Base-by-base conservation (phyloP, 768 basidiomycete genomes). In the Glaciozyma martinii region DNA sequence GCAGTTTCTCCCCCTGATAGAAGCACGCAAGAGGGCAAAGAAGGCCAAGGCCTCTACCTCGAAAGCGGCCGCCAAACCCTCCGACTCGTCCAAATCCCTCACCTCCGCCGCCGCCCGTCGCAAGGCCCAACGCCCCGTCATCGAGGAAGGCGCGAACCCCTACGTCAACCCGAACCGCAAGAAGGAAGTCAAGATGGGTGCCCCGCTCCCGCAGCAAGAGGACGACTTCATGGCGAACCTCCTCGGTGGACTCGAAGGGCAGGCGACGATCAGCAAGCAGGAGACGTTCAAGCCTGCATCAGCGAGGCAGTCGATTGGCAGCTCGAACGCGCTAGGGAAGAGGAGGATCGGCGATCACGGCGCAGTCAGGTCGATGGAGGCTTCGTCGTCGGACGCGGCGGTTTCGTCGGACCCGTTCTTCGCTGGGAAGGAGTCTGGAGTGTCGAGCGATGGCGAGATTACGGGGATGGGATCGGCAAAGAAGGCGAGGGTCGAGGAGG, bases 181-280 rank as follows among this genome's bases (percentile, higher is more conserved):
- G 37, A 65, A 69, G 59, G 70, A 73, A 62, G 15, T 33, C 30
- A 54, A 37, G 56, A 66, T 37, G 86, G 58, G 55, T 1, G 23
- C 23, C 1, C n/a, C 37, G 23, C 16, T 56, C 12, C 85, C 81
- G 18, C 87, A 85, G 59, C 84, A 91, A 71, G 95, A 97, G 75
- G 80, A 83, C 46, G 90, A 94, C 70, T 90, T 99, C 70, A 88
- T 99, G 89, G 83, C 84, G 0, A 82, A 82, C 44, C 77, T 99
- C 1, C 78, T 99, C 15, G 87, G 85, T 13, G 82, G 79, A 27
- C 82, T 94, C 76, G 89, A 89, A 65, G 76, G 72, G 12, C 29
- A 70, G 32, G 62, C 62, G n/a, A 56, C 56, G 18, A 57, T 62
- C 43, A 62, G 40, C 40, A 63, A 61, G 55, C 44, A 40, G 25